Base-by-base conservation (phyloP, 202 grass and related monocot species). In the Musa balbisiana region DNA sequence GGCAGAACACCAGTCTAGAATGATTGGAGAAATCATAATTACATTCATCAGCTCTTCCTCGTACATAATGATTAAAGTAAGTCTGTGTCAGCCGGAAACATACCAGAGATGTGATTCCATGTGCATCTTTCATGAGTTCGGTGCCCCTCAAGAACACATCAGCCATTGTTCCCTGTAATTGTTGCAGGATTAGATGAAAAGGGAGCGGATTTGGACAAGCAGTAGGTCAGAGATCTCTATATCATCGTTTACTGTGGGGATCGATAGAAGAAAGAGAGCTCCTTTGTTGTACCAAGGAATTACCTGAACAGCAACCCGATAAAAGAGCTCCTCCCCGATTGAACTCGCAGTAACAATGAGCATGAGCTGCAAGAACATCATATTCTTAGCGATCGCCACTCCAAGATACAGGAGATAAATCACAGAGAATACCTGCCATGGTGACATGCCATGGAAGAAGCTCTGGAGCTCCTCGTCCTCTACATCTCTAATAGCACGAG, bases 371-470 rank as follows among this genome's bases (percentile, higher is more conserved):
- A 79, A 49, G 33, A 55, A 33, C 22, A 33, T 33, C 29, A 33
- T 33, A 4, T 33, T 3, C 29, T 33, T 33, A 33, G 29, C 3
- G 29, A 33, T 33, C 29, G 29, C 29, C 3, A 33, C 29, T 3
- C 29, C 29, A 25, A 53, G 24, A 62, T 50, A 60, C 3, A 51
- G 33, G 62, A 15, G 29, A 53, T 33, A 4, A 69, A 25, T 60
- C 21, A 10, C 43, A 23, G 5, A 29, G 17, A 29, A 22, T 87
- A 92, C 91, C 91, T 93, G 91, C 89, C 87, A 96, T 55, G 93
- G 88, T 69, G 90, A 93, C 94, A 97, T 97, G 82, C 94, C 94
- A 72, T 84, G 89, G 94, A 97, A 97, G 83, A 93, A 97, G 76
- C 80, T 91, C 54, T 88, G 87, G 24, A 97, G 93, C 84, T 97